Conservation (phyloP, 495 filamentous ascomycete species). For the Podospora appendiculata region DNA sequence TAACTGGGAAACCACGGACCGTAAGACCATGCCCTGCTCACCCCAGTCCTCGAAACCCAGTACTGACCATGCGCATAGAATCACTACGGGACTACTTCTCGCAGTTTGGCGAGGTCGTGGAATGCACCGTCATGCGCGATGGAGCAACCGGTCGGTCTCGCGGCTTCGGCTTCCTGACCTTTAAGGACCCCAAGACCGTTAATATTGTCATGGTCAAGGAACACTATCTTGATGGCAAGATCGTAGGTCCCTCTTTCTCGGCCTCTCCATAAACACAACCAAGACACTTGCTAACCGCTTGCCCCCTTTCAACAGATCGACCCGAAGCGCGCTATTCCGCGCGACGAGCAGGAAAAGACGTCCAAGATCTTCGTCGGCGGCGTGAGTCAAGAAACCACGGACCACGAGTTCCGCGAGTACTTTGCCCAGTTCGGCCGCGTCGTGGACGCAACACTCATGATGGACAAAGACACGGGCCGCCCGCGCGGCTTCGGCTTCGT, state of each 20-base stretch:
- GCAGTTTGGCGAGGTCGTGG: constrained; percentile 91
- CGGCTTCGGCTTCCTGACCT: constrained; percentile 96
- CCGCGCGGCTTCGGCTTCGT: constrained; percentile 98
- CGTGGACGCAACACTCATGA: constrained; percentile 96
- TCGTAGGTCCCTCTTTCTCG: constrained; percentile 56
- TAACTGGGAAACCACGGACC: constrained; percentile 98
- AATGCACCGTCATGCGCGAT: constrained; percentile 98
- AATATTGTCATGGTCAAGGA: constrained; percentile 99
- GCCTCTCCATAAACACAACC: not conserved
- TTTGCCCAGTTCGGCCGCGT: constrained; percentile 95
- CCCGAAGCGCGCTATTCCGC: constrained; percentile 93
- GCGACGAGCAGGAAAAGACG: constrained; percentile 95
- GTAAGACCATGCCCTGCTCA: constrained; percentile 46
- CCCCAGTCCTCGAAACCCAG: not conserved
- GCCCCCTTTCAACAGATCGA: constrained; percentile 60
- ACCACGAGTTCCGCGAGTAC: constrained; percentile 91
- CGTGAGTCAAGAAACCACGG: constrained; percentile 93
- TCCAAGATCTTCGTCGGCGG: constrained; percentile 98
- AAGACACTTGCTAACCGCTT: not conserved
- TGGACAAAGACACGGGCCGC: constrained; percentile 96
- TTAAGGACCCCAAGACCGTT: constrained; percentile 93
- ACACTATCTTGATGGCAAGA: constrained; percentile 95
- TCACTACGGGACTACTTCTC: constrained; percentile 98
- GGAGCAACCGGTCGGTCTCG: constrained; percentile 87
- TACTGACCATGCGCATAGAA: constrained; percentile 46